phyloP scores from a whole-genome alignment of 768 basidiomycete genomes.

The Rhizopogon vulgaris region DNA sequence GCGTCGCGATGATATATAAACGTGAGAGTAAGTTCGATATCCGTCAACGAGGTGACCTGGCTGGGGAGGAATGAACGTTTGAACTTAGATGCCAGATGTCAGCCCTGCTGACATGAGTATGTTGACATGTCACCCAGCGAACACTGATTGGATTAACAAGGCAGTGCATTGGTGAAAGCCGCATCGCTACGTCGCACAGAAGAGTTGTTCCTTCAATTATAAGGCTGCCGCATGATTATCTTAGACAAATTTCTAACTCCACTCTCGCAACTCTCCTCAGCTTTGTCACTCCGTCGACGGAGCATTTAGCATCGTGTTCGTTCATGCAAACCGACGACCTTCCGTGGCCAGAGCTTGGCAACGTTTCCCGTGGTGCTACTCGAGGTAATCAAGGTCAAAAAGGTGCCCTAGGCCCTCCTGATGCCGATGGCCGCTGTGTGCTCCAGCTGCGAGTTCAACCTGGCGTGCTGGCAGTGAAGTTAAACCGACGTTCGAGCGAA shows the following conservation, averaged over 20 bases:
- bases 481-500: slow-evolving; percentile 73
- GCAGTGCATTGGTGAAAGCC: slow-evolving; percentile 28
- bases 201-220: slow-evolving; percentile 27
- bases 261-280: slow-evolving; percentile 23
- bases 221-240: slow-evolving; percentile 28
- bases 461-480: slow-evolving; percentile 68
- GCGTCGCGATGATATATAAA: slow-evolving; percentile 29
- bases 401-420: slow-evolving; percentile 65
- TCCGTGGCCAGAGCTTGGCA: slow-evolving; percentile 82
- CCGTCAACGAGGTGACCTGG: slow-evolving; percentile 7
- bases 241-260: slow-evolving; percentile 31
- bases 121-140: slow-evolving; percentile 29
- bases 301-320: neutral
- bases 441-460: slow-evolving; percentile 82
- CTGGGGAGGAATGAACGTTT: neutral
- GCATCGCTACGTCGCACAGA: slow-evolving; percentile 28
- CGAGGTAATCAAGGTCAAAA: slow-evolving; percentile 85
- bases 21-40: slow-evolving; percentile 22
- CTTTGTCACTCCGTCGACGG: slow-evolving; percentile 6
- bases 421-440: slow-evolving; percentile 67
- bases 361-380: slow-evolving; percentile 78
- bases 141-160: slow-evolving; percentile 20
- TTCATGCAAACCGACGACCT: slow-evolving; percentile 62
- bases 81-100: slow-evolving; percentile 19
- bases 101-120: slow-evolving; percentile 26